Percentiles rank a stretch among this genome's conserved stretches.
These are phyloP conservation scores for Fusarium armeniacum DNA, from an alignment of 2,329 filamentous ascomycete genomes.

Conservation along the genomic window DNA sequence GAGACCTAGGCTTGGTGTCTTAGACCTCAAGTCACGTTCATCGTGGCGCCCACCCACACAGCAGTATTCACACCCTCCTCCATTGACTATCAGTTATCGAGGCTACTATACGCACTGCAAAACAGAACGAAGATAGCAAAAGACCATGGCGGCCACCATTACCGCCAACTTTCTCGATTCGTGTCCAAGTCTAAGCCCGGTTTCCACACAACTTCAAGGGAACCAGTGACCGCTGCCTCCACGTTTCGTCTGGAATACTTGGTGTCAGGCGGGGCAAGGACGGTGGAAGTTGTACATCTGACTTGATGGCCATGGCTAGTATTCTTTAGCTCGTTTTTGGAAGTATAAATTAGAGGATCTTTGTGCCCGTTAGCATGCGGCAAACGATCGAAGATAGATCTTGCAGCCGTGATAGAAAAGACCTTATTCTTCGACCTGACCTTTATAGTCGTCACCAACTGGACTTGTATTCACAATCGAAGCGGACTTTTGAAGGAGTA, in stretches of 20 bases:
- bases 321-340: constrained; percentile 46
- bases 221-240: constrained; percentile 41
- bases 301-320: constrained; percentile 44
- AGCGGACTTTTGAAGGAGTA: constrained; percentile 37
- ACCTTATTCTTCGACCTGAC: constrained; percentile 23
- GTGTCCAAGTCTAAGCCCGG: constrained; percentile 34
- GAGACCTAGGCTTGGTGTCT: constrained; percentile 55
- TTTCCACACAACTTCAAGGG: constrained; percentile 20
- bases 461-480: constrained; percentile 5
- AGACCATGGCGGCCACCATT: constrained; percentile 33
- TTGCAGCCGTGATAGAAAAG: constrained; percentile 47
- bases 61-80: constrained; percentile 39
- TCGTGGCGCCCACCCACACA: constrained; percentile 47
- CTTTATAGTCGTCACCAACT: constrained; percentile 20
- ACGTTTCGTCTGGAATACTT: constrained; percentile 41
- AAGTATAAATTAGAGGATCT: constrained; percentile 50
- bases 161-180: constrained; percentile 39
- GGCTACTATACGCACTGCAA: constrained; percentile 7
- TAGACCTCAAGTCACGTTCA: constrained; percentile 56
- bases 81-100: constrained; percentile 30
- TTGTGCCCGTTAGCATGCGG: constrained; percentile 35
- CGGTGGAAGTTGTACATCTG: constrained; percentile 46
- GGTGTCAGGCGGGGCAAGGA: constrained; percentile 45
- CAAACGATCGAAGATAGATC: constrained; percentile 43
- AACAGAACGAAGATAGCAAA: constrained; percentile 35